Evolutionary conservation across 116 monocot species (phyloP).

Genomic region (Trichopus zeylanicus): DNA sequence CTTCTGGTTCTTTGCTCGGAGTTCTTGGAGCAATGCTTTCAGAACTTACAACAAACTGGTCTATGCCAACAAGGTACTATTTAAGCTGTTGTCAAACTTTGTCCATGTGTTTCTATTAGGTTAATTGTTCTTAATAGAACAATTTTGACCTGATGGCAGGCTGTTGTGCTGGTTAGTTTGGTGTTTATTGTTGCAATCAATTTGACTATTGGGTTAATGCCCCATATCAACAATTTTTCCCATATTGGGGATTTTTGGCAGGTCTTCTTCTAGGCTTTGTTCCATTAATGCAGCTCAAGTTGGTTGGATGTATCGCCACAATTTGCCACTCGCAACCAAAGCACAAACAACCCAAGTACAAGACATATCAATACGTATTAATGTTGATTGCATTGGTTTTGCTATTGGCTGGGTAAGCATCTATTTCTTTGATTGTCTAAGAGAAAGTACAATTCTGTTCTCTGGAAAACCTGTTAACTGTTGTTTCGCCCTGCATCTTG

Average conservation of each 20-base stretch:
- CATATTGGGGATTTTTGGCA: slow-evolving; percentile 62
- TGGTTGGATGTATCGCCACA: slow-evolving; percentile 42
- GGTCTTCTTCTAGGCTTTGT: slow-evolving; percentile 75
- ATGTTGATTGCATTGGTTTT: slow-evolving; percentile 19
- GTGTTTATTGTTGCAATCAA: slow-evolving; percentile 52
- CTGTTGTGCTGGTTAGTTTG: slow-evolving; percentile 53
- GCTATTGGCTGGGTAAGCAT: slow-evolving; percentile 46
- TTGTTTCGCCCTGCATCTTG: no score
- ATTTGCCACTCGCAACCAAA: slow-evolving; percentile 14
- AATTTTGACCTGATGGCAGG: no score
- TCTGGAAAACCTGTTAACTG: no score
- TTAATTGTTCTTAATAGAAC: no score
- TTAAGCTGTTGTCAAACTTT: no score
- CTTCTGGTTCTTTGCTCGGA: slow-evolving; percentile 73
- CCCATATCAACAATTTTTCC: slow-evolving; percentile 56
- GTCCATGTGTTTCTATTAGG: no score
- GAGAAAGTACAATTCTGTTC: no score
- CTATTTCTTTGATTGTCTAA: background rate
- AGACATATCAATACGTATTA: slow-evolving; percentile 36
- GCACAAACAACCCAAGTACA: slow-evolving; percentile 35
- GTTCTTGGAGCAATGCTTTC: slow-evolving; percentile 80
- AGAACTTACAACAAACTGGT: slow-evolving; percentile 75
- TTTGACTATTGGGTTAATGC: slow-evolving; percentile 47
- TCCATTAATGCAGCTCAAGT: slow-evolving; percentile 61
- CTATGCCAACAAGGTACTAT: slow-evolving; percentile 71